Conservation (phyloP, 441 rosid genomes). For the Gossypium davidsonii region DNA sequence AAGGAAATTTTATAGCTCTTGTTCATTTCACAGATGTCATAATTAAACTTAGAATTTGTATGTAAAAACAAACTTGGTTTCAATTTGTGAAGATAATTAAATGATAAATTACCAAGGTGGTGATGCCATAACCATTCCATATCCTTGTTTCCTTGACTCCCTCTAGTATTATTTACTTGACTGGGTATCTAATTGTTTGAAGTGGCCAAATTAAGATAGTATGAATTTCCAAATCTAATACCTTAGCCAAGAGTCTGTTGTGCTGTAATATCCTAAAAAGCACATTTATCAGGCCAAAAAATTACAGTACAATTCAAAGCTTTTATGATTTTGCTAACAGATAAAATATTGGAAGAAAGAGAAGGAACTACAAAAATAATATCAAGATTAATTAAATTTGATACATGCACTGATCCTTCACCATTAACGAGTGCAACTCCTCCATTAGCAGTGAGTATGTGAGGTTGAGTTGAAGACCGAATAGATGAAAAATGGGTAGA, state of each 20-base stretch:
- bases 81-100: neutral
- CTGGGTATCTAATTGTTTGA: neutral
- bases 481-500: too few relatives aligned
- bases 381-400: neutral
- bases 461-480: neutral
- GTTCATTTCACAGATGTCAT: neutral
- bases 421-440: neutral
- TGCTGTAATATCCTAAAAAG: neutral
- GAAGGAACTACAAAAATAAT: neutral
- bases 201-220: neutral
- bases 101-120: neutral
- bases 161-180: neutral
- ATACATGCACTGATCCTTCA: neutral
- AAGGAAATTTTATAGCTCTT: neutral
- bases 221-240: neutral
- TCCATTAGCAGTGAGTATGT: neutral
- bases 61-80: neutral
- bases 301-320: neutral
- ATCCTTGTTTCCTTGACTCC: neutral
- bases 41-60: neutral
- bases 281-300: neutral
- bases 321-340: neutral
- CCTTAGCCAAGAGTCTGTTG: neutral
- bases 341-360: neutral
- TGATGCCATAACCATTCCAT: neutral